phyloP scores from a whole-genome alignment of 768 basidiomycete genomes.

The Tulasnella sp. region DNA sequence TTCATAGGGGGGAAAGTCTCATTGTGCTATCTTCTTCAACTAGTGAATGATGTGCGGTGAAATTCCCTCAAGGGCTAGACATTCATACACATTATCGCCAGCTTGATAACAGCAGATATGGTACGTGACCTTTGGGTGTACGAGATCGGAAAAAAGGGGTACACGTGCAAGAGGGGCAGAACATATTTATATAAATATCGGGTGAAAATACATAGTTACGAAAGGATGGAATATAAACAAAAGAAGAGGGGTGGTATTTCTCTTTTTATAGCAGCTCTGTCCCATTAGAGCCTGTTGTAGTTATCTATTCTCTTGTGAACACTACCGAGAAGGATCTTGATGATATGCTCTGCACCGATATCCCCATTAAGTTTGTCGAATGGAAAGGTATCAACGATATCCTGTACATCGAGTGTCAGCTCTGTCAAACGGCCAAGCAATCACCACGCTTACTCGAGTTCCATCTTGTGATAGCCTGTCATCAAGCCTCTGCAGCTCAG shows the following conservation, averaged over 20 bases:
- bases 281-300: neutral
- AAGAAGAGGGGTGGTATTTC: neutral
- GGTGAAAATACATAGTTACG: neutral
- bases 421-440: neutral
- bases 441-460: neutral
- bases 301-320: conserved; percentile 4
- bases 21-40: neutral
- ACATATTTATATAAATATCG: no score
- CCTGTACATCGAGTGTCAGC: neutral
- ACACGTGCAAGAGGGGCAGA: neutral
- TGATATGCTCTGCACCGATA: neutral
- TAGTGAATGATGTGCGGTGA: neutral
- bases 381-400: conserved; percentile 12
- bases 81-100: neutral
- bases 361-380: neutral
- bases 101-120: neutral
- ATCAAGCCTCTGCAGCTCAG: conserved; percentile 46
- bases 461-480: neutral
- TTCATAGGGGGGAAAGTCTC: neutral
- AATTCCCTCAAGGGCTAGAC: neutral
- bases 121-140: neutral
- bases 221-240: neutral
- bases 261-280: neutral
- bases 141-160: neutral
- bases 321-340: conserved; percentile 11